Evolutionary conservation across 495 filamentous ascomycete species (phyloP), one percentile per base, ranked within the genome.

Genomic region (Penicillium samsonianum): DNA sequence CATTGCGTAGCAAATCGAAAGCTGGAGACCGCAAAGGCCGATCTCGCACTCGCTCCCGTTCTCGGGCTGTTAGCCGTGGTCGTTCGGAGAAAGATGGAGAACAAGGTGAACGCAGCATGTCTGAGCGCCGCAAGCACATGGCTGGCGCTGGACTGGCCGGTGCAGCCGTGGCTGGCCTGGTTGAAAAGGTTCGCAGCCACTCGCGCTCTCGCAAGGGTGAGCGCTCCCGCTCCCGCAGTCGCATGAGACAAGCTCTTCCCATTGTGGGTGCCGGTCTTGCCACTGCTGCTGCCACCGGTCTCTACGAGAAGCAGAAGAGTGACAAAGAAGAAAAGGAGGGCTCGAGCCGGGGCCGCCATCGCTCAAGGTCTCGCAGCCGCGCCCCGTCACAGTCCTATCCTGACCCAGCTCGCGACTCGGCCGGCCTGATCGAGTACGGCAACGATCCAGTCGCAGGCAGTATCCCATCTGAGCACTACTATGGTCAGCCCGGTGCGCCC

Each of bases 371-470:
- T 33, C 77, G 76, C 64, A 85, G 84, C 69, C 78, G 82, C 63
- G 78, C 79, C 50, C 67, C 74, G 43, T 78, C 79, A 33, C 77
- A 78, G 63, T 77, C 71, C 65, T 84, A 82, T 60, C 71, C 80
- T 56, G 82, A 85, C 66, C 80, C 80, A 59, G 71, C 75, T 35
- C 78, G 79, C 60, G 79, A 83, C 70, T 84, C 73, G 40, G 76
- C 82, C 75, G 87, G 84, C 57, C 79, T 94, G 74, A 90, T 95
- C 75, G 89, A 92, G 70, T 93, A 93, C 74, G 90, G 89, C 59
- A 80, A 82, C 43, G 80, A 83, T 45, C 85, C 86, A 48, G 80
- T 89, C 35, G 74, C 80, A 65, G 78, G 78, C 41, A 78, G 74
- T 49, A 77, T 77, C 30, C 77, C 78, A 12, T 65, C 69, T 46